phyloP scores from a whole-genome alignment of 1,139 yeast species.

The Yamadazyma mexicana region DNA sequence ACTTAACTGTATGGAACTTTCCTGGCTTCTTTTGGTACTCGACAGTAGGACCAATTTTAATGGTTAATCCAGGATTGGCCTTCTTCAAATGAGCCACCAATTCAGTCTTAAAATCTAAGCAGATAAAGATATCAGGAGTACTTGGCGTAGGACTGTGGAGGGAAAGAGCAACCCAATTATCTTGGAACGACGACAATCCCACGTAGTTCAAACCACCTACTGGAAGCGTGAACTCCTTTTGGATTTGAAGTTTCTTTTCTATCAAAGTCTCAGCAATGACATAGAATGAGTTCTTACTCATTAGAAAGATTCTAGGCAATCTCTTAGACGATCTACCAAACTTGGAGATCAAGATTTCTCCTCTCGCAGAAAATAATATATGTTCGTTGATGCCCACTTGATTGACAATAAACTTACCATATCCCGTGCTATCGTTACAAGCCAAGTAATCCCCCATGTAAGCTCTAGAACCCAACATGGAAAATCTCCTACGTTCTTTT shows the following conservation, averaged over 20 bases:
- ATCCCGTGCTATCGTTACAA: slow-evolving; percentile 71
- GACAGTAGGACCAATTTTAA: slow-evolving; percentile 72
- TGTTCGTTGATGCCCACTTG: slow-evolving; percentile 70
- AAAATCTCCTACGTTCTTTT: slow-evolving; percentile 88
- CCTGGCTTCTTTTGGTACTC: slow-evolving; percentile 92
- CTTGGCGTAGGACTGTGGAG: slow-evolving; percentile 50
- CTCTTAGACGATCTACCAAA: slow-evolving; percentile 92
- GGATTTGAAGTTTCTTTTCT: slow-evolving; percentile 70
- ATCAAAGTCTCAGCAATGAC: slow-evolving; percentile 71
- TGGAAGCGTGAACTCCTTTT: slow-evolving; percentile 64
- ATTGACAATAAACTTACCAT: slow-evolving; percentile 66
- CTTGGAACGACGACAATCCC: slow-evolving; percentile 74
- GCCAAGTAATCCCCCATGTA: slow-evolving; percentile 92
- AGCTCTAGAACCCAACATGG: slow-evolving; percentile 86
- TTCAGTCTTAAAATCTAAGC: slow-evolving; percentile 87
- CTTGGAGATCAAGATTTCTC: slow-evolving; percentile 79
- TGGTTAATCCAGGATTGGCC: slow-evolving; percentile 55
- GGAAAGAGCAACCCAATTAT: slow-evolving; percentile 89
- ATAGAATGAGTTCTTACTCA: slow-evolving; percentile 63
- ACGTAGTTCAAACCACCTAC: slow-evolving; percentile 62
- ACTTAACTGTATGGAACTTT: slow-evolving; percentile 71
- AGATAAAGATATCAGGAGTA: slow-evolving; percentile 77
- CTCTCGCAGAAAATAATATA: slow-evolving; percentile 77
- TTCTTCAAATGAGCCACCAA: slow-evolving; percentile 73
- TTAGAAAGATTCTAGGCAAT: slow-evolving; percentile 67